Evolutionary conservation across 192 early-diverging fungal genomes (phyloP).

Genomic region (Gamsiella multidivaricata): DNA sequence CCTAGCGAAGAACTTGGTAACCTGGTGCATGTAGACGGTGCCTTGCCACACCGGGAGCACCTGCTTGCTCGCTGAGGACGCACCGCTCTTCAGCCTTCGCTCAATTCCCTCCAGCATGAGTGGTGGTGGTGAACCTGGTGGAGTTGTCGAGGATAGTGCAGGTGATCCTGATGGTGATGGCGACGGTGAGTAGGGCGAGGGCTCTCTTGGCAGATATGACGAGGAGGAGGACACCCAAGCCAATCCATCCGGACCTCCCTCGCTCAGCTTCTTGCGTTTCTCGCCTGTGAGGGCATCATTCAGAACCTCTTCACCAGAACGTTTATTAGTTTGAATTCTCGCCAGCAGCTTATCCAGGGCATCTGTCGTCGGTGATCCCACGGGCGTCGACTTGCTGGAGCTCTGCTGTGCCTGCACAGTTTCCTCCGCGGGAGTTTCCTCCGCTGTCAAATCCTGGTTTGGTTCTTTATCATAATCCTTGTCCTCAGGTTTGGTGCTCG

Average conservation of each 20-base stretch:
- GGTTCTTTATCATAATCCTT: not conserved
- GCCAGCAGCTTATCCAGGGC: conserved; percentile 67
- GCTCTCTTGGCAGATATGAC: conserved; percentile 45
- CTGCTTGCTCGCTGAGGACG: not conserved
- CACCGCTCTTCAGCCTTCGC: not conserved
- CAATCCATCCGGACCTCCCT: conserved; percentile 14
- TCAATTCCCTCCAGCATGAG: conserved; percentile 34
- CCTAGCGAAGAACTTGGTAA: conserved; percentile 65
- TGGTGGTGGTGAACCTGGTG: conserved; percentile 22
- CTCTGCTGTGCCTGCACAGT: conserved; percentile 6
- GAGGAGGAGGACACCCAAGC: not conserved
- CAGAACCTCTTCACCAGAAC: conserved; percentile 37
- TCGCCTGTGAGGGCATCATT: conserved; percentile 46
- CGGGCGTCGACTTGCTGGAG: conserved; percentile 29
- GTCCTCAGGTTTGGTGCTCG: not conserved
- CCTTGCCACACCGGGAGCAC: conserved; percentile 66
- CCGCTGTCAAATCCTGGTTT: not conserved
- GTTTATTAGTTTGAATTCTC: conserved; percentile 58
- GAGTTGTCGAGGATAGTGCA: conserved; percentile 20
- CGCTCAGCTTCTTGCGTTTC: conserved; percentile 51
- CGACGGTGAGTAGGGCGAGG: conserved; percentile 51
- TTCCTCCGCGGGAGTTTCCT: conserved; percentile 32
- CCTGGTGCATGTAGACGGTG: conserved; percentile 70
- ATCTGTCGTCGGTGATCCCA: conserved; percentile 47
- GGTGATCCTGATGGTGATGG: conserved; percentile 35